Evolutionary conservation across 768 basidiomycete genomes (phyloP).

Genomic region (Suillus alpinus): DNA sequence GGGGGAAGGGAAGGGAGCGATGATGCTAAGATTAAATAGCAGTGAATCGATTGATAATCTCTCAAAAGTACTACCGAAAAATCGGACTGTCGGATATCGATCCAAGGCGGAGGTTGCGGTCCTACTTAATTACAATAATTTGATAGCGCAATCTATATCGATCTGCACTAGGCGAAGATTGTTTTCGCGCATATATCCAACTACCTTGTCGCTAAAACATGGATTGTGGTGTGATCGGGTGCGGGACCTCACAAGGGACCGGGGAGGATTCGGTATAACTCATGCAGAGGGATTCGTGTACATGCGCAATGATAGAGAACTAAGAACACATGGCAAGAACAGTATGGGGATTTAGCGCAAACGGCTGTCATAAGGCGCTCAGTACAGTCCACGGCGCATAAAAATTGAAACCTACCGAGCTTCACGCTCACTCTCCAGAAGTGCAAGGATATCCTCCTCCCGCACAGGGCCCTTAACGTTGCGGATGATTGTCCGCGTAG

Average conservation of each 20-base stretch:
- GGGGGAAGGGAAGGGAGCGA: not conserved
- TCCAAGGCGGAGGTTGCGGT: not conserved
- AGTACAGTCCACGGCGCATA: not conserved
- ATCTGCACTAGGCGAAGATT: not conserved
- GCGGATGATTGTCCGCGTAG: constrained; percentile 92
- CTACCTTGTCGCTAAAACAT: not conserved
- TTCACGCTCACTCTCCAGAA: constrained; percentile 98
- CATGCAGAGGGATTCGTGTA: constrained; percentile 7
- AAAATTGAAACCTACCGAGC: constrained; percentile 63
- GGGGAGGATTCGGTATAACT: not conserved
- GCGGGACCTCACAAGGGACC: not conserved
- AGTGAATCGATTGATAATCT: not conserved
- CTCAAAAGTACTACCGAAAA: not conserved
- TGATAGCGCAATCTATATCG: not conserved
- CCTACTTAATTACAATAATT: not conserved
- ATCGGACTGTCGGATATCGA: not conserved
- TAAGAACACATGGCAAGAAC: constrained; percentile 3
- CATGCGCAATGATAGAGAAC: constrained; percentile 3
- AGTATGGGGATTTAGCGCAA: constrained; percentile 3
- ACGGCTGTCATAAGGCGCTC: not conserved
- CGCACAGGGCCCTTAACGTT: constrained; percentile 99
- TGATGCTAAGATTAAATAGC: not conserved
- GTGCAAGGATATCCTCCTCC: constrained; percentile 92
- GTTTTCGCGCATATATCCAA: not conserved
- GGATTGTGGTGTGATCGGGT: not conserved